Conservation (phyloP, 129 eudicot species). For the Escallonia rubra region DNA sequence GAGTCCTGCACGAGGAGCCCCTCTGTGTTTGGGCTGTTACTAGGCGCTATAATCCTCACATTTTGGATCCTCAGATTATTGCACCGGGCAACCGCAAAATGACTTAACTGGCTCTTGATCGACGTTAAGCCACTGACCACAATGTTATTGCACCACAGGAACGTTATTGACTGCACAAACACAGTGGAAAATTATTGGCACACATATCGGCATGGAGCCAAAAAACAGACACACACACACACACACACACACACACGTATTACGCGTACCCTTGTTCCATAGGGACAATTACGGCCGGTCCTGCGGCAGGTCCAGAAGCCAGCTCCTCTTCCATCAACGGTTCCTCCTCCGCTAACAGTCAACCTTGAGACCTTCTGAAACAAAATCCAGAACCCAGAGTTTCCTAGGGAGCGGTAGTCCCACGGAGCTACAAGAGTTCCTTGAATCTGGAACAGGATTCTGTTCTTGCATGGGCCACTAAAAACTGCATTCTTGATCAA, state of each 20-base stretch:
- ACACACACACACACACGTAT: neutral
- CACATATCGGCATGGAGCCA: too few species aligned
- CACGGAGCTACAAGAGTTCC: conserved; percentile 62
- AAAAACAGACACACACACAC: neutral
- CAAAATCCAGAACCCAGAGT: conserved; percentile 58
- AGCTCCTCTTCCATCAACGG: conserved; percentile 53
- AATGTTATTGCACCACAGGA: conserved; percentile 56
- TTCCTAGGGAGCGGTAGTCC: conserved; percentile 43
- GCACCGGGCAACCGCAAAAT: conserved; percentile 51
- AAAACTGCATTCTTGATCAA: conserved; percentile 40
- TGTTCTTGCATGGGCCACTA: conserved; percentile 60
- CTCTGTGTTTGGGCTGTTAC: neutral
- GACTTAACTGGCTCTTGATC: conserved; percentile 47
- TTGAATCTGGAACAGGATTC: conserved; percentile 34
- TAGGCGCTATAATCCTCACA: conserved; percentile 51
- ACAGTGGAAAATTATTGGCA: too few species aligned
- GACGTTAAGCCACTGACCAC: conserved; percentile 59
- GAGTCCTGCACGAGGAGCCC: conserved; percentile 66
- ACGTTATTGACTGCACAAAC: conserved; percentile 7
- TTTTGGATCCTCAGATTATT: conserved; percentile 39
- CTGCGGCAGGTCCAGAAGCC: conserved; percentile 59
- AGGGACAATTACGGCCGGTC: conserved; percentile 40
- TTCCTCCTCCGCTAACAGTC: conserved; percentile 56
- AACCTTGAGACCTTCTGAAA: conserved; percentile 43
- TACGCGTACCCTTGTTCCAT: conserved; percentile 52